Evolutionary conservation across 148 eudicot genomes (phyloP).

Genomic region (Simmondsia chinensis): DNA sequence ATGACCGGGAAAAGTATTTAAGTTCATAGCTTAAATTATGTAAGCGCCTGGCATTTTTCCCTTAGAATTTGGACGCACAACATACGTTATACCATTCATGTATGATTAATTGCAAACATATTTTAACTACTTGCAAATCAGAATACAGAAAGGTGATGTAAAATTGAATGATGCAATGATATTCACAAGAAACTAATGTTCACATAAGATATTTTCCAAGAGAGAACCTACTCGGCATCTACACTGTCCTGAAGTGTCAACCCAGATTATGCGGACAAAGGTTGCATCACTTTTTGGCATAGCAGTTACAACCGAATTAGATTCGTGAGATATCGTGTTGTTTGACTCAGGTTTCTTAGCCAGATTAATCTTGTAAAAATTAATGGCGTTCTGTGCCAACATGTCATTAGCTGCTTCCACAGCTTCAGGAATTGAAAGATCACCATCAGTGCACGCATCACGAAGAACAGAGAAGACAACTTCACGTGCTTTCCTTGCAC

Average conservation of each 20-base stretch:
- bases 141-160: too few species aligned
- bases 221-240: constrained; percentile 79
- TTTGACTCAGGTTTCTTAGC: constrained; percentile 13
- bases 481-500: constrained; percentile 84
- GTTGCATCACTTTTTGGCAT: constrained; percentile 29
- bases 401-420: constrained; percentile 77
- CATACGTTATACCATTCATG: too few species aligned
- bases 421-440: constrained; percentile 81
- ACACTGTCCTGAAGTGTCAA: constrained; percentile 85
- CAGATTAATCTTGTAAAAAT: constrained; percentile 48
- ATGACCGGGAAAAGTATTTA: too few species aligned
- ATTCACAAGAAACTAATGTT: too few species aligned
- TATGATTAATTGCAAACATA: too few species aligned
- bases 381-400: constrained; percentile 66
- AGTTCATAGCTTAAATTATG: too few species aligned
- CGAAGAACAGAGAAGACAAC: constrained; percentile 74
- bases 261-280: constrained; percentile 80
- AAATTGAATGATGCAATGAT: too few species aligned
- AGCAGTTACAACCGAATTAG: constrained; percentile 12
- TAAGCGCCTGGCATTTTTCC: too few species aligned
- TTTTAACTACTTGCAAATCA: too few species aligned
- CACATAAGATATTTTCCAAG: too few species aligned
- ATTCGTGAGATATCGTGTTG: constrained; percentile 10
- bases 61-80: too few species aligned
- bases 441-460: constrained; percentile 77